Evolutionary conservation across 2,329 filamentous ascomycete species (phyloP).

Genomic region (Aquanectria penicillioides): DNA sequence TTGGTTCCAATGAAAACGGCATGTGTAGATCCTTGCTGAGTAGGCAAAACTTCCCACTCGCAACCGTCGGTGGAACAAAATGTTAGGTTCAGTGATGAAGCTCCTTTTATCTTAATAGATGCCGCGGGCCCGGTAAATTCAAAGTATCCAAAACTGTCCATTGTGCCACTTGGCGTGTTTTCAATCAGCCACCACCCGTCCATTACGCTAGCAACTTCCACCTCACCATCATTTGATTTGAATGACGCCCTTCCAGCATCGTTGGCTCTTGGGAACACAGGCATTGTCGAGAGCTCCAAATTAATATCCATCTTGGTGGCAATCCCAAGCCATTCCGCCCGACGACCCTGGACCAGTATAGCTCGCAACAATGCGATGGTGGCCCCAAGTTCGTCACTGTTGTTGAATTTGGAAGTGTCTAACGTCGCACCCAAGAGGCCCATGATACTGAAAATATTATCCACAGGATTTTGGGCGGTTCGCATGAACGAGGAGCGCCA

Average conservation of each 20-base stretch:
- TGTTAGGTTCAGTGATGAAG: not conserved
- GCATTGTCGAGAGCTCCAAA: not conserved
- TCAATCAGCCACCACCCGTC: conserved; percentile 23
- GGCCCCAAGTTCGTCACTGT: not conserved
- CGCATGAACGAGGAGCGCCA: conserved; percentile 20
- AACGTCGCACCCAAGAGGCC: conserved; percentile 25
- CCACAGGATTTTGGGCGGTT: conserved; percentile 12
- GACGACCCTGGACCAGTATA: not conserved
- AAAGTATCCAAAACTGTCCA: conserved; percentile 20
- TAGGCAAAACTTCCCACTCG: not conserved
- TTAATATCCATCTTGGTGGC: not conserved
- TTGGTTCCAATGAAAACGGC: not conserved
- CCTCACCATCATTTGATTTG: conserved; percentile 12
- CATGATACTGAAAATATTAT: conserved; percentile 31
- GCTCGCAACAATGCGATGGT: not conserved
- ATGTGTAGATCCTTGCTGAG: not conserved
- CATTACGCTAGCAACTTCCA: not conserved
- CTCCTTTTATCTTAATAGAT: not conserved
- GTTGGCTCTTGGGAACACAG: conserved; percentile 52
- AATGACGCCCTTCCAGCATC: conserved; percentile 51
- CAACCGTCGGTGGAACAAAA: not conserved
- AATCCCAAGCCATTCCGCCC: not conserved
- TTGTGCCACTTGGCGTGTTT: conserved; percentile 3
- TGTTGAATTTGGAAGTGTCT: conserved; percentile 2
- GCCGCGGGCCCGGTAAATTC: not conserved